Percentiles rank a stretch among this genome's conserved stretches.
Conservation (phyloP, 441 rosid species). For the Eutrema salsugineum region DNA sequence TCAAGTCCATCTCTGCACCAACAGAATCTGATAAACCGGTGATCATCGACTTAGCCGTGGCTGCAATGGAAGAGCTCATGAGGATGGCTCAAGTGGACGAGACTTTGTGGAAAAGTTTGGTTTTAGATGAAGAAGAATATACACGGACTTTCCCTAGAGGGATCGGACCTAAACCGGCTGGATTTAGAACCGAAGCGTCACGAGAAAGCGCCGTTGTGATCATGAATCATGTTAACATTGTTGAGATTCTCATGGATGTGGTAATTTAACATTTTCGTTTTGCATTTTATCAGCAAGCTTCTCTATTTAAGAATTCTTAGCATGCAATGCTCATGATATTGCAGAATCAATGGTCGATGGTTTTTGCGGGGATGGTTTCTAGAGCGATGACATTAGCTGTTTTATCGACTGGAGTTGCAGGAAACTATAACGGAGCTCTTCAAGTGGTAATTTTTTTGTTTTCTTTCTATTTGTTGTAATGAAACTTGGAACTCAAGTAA, state of each 20-base stretch:
- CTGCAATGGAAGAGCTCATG: slow-evolving; percentile 34
- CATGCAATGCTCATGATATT: not conserved
- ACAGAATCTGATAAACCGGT: slow-evolving; percentile 33
- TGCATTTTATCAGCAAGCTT: not conserved
- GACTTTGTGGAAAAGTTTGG: slow-evolving; percentile 25
- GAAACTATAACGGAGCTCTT: slow-evolving; percentile 33
- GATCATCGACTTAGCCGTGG: slow-evolving; percentile 30
- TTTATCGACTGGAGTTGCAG: slow-evolving; percentile 28
- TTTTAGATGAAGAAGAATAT: slow-evolving; percentile 27
- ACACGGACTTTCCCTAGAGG: slow-evolving; percentile 27
- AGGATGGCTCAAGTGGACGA: slow-evolving; percentile 31
- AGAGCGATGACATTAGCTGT: slow-evolving; percentile 31
- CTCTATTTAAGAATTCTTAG: not conserved
- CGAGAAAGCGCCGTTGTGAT: slow-evolving; percentile 24
- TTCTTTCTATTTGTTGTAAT: not conserved
- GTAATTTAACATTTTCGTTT: not conserved
- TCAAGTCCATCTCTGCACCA: slow-evolving; percentile 59
- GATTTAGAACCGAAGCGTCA: slow-evolving; percentile 23
- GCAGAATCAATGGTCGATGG: slow-evolving; percentile 31
- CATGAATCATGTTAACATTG: slow-evolving; percentile 30
- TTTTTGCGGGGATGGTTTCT: slow-evolving; percentile 34
- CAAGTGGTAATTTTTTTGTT: slow-evolving; percentile 26
- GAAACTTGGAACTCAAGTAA: not conserved
- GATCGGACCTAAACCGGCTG: slow-evolving; percentile 25
- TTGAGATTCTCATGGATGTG: slow-evolving; percentile 37